Evolutionary conservation across 805 yeast species (phyloP), one percentile per base, ranked within the genome.

Genomic region (Candida lessepsii): DNA sequence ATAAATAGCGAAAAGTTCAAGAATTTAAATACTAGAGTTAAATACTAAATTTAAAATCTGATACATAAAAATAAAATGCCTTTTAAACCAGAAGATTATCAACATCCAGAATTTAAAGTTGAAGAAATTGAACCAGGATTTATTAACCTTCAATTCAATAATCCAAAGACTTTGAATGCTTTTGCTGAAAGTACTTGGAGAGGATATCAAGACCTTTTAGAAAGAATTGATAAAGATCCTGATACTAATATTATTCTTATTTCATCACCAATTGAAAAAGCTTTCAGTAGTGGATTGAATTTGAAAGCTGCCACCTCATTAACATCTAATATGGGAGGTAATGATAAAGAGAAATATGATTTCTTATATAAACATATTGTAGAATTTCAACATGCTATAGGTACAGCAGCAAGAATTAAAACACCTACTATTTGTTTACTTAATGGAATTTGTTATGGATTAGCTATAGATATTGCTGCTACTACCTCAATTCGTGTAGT

Each of bases 241-340:
- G 61, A 60, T 1, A 72, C 80, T 18, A 73, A 76, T 17, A 77
- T 71, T 7, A 75, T 83, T 21, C 48, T 70, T 29, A 70, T 86
- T 6, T 63, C 85, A 1, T 72, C 80, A 1, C 80, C 82, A 0
- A 63, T 55, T 2, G 83, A 83, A 7, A 60, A 60, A 17, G 69
- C 81, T 2, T 81, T 86, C 52, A 67, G 80, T 19, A 68, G 86
- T 3, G 95, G 95, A 0, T 67, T 85, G 46, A 83, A 86, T 54
- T 56, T 85, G 52, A 69, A 70, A 46, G 60, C 54, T 5, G 62
- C 64, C 9, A 26, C 42, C 13, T 19, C 16, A 6, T 7, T 45
- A 9, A 14, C 41, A 9, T 10, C 29, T 9, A 16, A 15, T 24
- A 14, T 15, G n/a, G 21, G 28, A 2, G 21, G 13, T 11, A 24